Base-by-base conservation (phyloP, 139 green algal genomes). In the Bryopsis sp. region DNA sequence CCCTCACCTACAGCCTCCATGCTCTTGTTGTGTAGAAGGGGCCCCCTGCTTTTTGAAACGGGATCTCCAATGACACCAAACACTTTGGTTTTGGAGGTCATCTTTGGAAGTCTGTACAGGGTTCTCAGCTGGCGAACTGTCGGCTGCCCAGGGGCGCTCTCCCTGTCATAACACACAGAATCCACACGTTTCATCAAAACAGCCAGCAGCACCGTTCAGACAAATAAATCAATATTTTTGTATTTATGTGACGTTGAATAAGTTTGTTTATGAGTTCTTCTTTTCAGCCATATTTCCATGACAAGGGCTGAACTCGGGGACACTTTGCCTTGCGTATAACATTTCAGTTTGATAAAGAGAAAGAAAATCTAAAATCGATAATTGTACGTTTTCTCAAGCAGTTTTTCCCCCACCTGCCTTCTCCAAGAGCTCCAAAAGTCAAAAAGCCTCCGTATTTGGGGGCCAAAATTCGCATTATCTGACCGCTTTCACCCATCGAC, bases 361-460 rank as follows among this genome's bases (percentile, higher is more conserved):
- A n/a, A n/a, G n/a, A n/a, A n/a, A n/a, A n/a, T n/a, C n/a, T n/a
- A n/a, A n/a, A n/a, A n/a, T n/a, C n/a, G n/a, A 57, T 26, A 24
- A 24, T 24, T 57, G 24, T 57, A 57, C 47, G 47, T 24, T 26
- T 22, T 57, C 47, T 57, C 47, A 24, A 26, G 24, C 47, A 57
- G 24, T 24, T 24, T 57, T 57, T 54, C 84, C 76, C 2, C 29
- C 64, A 5, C n/a, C 68, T 72, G 34, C 80, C 89, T 4, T 79
- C 76, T n/a, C 66, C 74, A 38, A 98, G 78, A 0, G 88, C 82
- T 0, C 87, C 94, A 85, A 99, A 99, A 0, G 94, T 98, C 7
- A 99, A 81, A 73, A 85, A 89, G 35, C 83, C 89, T 26, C 94
- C 93, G 74, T 88, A 97, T 78, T 98, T 98, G 43, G 88, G 81